These are phyloP conservation scores for Cordia subcordata DNA, from an alignment of 257 asterid species.

Conservation along the genomic window DNA sequence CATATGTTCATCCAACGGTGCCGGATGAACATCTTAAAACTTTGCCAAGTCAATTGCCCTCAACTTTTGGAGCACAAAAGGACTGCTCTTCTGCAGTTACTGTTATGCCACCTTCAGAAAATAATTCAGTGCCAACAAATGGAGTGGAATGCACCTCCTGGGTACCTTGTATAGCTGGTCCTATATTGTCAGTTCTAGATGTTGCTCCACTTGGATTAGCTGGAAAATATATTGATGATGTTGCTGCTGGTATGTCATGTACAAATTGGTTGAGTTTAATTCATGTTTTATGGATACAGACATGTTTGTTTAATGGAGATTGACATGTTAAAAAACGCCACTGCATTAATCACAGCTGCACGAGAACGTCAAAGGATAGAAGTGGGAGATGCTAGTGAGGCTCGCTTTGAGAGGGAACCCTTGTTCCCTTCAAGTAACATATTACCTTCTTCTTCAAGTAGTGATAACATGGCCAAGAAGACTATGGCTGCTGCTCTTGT, in stretches of 20 bases:
- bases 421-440: conserved; percentile 56
- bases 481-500: conserved; percentile 84
- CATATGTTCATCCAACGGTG: conserved; percentile 63
- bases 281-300: neutral
- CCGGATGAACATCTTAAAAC: conserved; percentile 33
- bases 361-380: conserved; percentile 44
- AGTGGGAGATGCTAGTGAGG: conserved; percentile 45
- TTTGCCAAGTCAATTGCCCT: conserved; percentile 26
- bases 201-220: conserved; percentile 87
- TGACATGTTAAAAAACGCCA: conserved; percentile 10
- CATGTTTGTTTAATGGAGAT: neutral
- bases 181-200: conserved; percentile 65
- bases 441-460: conserved; percentile 31
- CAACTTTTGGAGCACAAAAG: conserved; percentile 23
- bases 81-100: conserved; percentile 32
- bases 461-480: conserved; percentile 48
- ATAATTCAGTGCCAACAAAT: neutral
- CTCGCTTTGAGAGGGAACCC: conserved; percentile 52
- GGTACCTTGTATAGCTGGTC: conserved; percentile 67
- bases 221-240: conserved; percentile 67
- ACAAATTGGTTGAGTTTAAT: too few species aligned
- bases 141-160: conserved; percentile 34
- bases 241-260: conserved; percentile 56
- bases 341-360: conserved; percentile 44
- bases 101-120: conserved; percentile 25